Percentiles rank a stretch among this genome's conserved stretches.
Evolutionary conservation across 805 yeast genomes (phyloP).

Genomic region (Clavispora vitiphila): DNA sequence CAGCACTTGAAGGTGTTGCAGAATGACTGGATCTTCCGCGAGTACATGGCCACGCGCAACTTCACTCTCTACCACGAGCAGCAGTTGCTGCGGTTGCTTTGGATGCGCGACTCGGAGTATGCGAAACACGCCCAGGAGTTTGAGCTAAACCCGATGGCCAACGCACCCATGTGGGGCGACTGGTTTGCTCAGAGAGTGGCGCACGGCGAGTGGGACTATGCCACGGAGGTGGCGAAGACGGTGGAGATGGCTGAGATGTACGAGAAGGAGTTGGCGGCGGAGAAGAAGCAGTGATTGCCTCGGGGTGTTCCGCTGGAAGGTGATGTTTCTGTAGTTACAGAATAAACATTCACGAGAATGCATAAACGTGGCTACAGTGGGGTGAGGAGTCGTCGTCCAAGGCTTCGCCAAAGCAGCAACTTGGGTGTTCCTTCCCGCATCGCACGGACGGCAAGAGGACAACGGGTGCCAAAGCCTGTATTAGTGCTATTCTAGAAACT

Average conservation of each 20-base stretch:
- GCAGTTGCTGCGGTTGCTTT: constrained; percentile 19
- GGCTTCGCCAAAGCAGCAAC: too few species aligned
- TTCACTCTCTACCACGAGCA: constrained; percentile 25
- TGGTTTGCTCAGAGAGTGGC: constrained; percentile 21
- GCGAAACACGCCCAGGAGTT: neutral
- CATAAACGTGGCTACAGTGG: too few species aligned
- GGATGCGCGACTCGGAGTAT: neutral
- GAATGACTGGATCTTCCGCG: constrained; percentile 21
- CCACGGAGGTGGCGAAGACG: constrained; percentile 13
- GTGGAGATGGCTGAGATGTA: constrained; percentile 7
- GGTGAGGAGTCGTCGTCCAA: too few species aligned
- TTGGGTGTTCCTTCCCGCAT: too few species aligned
- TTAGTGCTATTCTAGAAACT: too few species aligned
- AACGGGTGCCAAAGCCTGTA: too few species aligned
- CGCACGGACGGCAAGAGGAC: too few species aligned
- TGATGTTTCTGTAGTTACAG: too few species aligned
- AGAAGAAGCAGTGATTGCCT: too few species aligned
- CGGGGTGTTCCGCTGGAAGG: too few species aligned
- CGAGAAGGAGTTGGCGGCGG: too few species aligned
- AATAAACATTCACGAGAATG: too few species aligned
- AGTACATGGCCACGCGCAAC: constrained; percentile 18
- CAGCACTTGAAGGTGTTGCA: constrained; percentile 25
- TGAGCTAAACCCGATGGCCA: neutral
- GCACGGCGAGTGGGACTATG: constrained; percentile 20
- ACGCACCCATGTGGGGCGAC: constrained; percentile 22